A percentile compares a stretch with the other conserved stretches of the same genome.
Conservation (phyloP, 371 early-diverging fungal genomes). For the Mucor plumbeus region DNA sequence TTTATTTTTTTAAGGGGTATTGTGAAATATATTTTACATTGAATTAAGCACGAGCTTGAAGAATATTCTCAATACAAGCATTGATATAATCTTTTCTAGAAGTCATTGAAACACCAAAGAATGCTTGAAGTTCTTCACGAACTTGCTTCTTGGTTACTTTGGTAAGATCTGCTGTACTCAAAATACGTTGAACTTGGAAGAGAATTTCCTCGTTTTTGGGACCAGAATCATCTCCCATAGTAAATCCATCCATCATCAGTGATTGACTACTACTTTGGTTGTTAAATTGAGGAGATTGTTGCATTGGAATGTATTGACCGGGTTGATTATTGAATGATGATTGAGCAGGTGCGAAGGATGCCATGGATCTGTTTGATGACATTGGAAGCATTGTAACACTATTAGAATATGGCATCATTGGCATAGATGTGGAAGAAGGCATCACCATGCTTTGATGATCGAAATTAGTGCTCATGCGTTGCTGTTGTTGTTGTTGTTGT, state of each 20-base stretch:
- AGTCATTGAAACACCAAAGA: slow-evolving; percentile 54
- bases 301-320: slow-evolving; percentile 37
- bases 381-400: slow-evolving; percentile 28
- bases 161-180: slow-evolving; percentile 79
- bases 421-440: slow-evolving; percentile 41
- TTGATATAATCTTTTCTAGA: slow-evolving; percentile 62
- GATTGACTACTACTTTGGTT: slow-evolving; percentile 37
- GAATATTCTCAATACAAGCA: slow-evolving; percentile 51
- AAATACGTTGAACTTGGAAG: slow-evolving; percentile 73
- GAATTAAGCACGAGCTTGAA: slow-evolving; percentile 43
- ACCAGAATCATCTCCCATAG: slow-evolving; percentile 27
- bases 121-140: slow-evolving; percentile 46
- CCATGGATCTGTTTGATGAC: slow-evolving; percentile 27
- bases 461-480: slow-evolving; percentile 27
- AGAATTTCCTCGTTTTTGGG: slow-evolving; percentile 81
- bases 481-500: background rate
- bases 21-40: slow-evolving; percentile 3
- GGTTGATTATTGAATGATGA: slow-evolving; percentile 22
- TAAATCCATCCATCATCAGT: slow-evolving; percentile 41
- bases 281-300: slow-evolving; percentile 29
- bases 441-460: slow-evolving; percentile 39
- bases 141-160: slow-evolving; percentile 85
- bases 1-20: slow-evolving; percentile 3
- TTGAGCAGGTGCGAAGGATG: slow-evolving; percentile 24
- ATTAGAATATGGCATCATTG: slow-evolving; percentile 41